Base-by-base conservation (phyloP, 2,329 filamentous ascomycete genomes). In the Colletotrichum gloeosporioides region DNA sequence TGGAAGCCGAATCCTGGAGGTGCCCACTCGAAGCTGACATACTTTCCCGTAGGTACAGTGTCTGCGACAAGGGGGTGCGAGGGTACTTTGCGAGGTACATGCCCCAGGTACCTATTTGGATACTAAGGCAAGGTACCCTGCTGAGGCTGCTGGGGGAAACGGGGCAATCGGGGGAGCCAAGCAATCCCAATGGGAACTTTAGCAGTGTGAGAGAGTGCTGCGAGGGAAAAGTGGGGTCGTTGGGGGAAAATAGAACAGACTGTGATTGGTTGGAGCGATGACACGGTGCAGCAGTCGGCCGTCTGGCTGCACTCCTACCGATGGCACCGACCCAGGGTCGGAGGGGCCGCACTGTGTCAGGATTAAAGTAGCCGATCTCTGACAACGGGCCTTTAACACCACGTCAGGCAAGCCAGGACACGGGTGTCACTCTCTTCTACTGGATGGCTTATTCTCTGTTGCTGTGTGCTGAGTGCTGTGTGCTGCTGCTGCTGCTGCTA, bases 1-100 rank as follows among this genome's bases (percentile, higher is more conserved):
- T 39, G 62, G 62, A 69, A 57, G 62, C 61, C 29, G 29, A 67
- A 67, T 59, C 73, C 39, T 61, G 68, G 49, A 66, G 63, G 69
- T 49, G 63, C 27, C 73, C 57, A 68, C 22, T 57, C n/a, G 10
- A 62, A 25, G 73, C 39, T 68, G 39, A 68, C 39, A 70, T 55
- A 73, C 55, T 73, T 73, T 73, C 67, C 72, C 27, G 59, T 57
- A 73, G 49, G 69, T 68, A 76, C 63, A 73, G 68, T 72, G 29
- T 63, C 59, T 36, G 31, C 25, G 36, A 55, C 64, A 55, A 55
- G 64, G n/a, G 44, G 18, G 39, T 32, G 32, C 16, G 32, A 29
- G 25, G 62, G 32, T n/a, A 64, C 62, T 44, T 44, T 27, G 62
- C 3, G 32, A 29, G 15, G 15, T 25, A 27, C 55, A 59, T 31